Evolutionary conservation across 2,329 filamentous ascomycete genomes (phyloP).

Genomic region (Epichloe gansuensis): DNA sequence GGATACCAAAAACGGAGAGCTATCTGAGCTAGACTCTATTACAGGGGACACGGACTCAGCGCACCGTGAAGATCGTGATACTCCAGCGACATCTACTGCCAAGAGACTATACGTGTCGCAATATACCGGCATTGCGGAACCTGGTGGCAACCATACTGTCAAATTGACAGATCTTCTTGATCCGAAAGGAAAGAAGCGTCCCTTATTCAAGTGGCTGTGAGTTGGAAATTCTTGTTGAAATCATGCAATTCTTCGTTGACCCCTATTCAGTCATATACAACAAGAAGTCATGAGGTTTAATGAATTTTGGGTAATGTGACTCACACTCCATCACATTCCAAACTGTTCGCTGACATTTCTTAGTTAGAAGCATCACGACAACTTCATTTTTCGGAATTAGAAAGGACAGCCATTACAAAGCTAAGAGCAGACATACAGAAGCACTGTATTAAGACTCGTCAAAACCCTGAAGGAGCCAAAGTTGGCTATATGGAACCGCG

Average conservation of each 20-base stretch:
- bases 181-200: constrained; percentile 16
- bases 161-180: constrained; percentile 24
- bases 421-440: constrained; percentile 26
- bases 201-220: constrained; percentile 30
- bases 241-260: constrained; percentile 8
- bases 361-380: constrained; percentile 24
- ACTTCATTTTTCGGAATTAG: constrained; percentile 19
- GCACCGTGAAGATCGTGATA: constrained; percentile 8
- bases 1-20: constrained; percentile 15
- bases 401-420: constrained; percentile 22
- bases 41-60: constrained; percentile 13
- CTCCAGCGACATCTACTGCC: constrained; percentile 8
- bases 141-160: constrained; percentile 22
- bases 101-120: constrained; percentile 20
- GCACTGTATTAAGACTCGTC: constrained; percentile 22
- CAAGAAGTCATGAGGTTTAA: constrained; percentile 30
- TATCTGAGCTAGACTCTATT: constrained; percentile 17
- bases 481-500: constrained; percentile 30
- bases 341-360: constrained; percentile 3
- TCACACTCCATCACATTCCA: neutral
- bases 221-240: neutral
- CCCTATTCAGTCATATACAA: constrained; percentile 19
- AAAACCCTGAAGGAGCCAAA: constrained; percentile 23
- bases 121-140: constrained; percentile 26
- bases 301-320: constrained; percentile 23